phyloP scores from a whole-genome alignment of 345 rosid genomes.

The Pistacia vera region DNA sequence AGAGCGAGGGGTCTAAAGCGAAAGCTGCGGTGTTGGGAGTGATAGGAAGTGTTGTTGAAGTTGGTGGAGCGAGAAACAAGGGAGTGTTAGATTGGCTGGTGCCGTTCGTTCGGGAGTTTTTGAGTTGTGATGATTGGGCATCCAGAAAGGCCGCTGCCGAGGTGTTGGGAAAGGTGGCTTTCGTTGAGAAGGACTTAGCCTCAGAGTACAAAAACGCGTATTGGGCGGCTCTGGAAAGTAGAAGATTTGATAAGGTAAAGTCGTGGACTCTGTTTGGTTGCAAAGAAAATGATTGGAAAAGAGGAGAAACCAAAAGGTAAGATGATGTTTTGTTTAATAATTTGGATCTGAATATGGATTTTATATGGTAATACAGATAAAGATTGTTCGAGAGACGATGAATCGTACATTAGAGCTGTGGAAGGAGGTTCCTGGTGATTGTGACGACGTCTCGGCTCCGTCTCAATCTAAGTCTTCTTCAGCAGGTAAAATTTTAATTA shows the following conservation, averaged over 20 bases:
- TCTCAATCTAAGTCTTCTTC: constrained; percentile 50
- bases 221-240: constrained; percentile 52
- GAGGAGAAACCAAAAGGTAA: background rate
- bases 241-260: constrained; percentile 85
- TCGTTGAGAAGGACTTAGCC: constrained; percentile 62
- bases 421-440: constrained; percentile 62
- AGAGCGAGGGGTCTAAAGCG: constrained; percentile 72
- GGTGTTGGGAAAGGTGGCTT: constrained; percentile 68
- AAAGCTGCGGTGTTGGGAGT: constrained; percentile 69
- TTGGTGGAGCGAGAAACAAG: constrained; percentile 56
- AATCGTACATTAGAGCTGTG: constrained; percentile 70
- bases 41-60: constrained; percentile 64
- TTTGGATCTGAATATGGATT: constrained; percentile 18
- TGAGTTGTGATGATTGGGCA: constrained; percentile 81
- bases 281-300: constrained; percentile 13
- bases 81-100: constrained; percentile 66
- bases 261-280: constrained; percentile 4
- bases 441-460: constrained; percentile 41
- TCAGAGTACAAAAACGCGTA: constrained; percentile 50
- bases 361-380: constrained; percentile 50
- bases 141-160: constrained; percentile 93
- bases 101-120: constrained; percentile 58
- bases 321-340: background rate
- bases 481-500: constrained; percentile 33
- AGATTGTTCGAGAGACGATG: constrained; percentile 90